Evolutionary conservation across 495 filamentous ascomycete genomes (phyloP).

Genomic region (Neurospora africana): DNA sequence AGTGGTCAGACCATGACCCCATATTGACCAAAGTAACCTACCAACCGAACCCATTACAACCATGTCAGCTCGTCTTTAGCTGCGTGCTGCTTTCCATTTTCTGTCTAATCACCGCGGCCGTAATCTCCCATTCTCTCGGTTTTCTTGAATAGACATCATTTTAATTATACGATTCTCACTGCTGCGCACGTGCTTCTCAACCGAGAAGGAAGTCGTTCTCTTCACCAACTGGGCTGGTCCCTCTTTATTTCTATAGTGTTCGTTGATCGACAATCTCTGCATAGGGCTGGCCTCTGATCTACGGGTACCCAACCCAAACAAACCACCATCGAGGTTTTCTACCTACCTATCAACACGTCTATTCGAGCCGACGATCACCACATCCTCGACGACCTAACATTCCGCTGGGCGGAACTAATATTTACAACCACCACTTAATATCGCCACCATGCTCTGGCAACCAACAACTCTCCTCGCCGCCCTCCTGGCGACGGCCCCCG

Average conservation of each 20-base stretch:
- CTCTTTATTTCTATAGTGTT: too few relatives aligned
- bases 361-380: background rate
- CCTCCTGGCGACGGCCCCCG: constrained; percentile 14
- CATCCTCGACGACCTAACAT: background rate
- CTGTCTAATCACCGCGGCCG: background rate
- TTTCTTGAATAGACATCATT: background rate
- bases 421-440: constrained; percentile 5
- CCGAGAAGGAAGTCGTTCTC: background rate
- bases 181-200: background rate
- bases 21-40: background rate
- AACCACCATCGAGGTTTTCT: background rate
- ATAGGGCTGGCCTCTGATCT: background rate
- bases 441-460: constrained; percentile 20
- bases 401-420: background rate
- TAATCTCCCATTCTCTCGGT: background rate
- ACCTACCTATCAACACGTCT: background rate
- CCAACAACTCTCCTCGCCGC: constrained; percentile 13
- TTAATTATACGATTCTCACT: background rate
- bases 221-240: background rate
- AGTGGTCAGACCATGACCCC: background rate
- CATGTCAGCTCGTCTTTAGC: background rate
- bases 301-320: background rate
- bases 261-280: background rate
- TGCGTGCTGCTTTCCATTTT: background rate
- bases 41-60: background rate